Evolutionary conservation across 2,329 filamentous ascomycete species (phyloP), one percentile per base, ranked within the genome.

Genomic region (Penicillium palitans): DNA sequence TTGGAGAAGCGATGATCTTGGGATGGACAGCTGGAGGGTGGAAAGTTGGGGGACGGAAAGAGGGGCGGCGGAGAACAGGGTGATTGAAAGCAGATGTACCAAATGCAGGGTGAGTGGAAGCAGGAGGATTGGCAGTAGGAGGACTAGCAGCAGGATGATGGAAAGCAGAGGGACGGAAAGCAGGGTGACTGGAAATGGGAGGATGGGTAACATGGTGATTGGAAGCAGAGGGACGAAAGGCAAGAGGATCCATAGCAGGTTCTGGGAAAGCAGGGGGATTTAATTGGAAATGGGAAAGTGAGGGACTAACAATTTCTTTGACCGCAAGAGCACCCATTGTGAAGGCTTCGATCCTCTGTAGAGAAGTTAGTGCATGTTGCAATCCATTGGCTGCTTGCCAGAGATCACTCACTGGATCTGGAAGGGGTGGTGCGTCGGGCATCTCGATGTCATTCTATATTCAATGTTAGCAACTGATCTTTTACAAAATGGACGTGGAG

Each of bases 361-460:
- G n/a, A 33, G 27, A 49, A 4, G 45, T 48, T 33, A 40, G 33
- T 15, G 15, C 39, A 31, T 53, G 15, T 25, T 33, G 33, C 7
- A 47, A 10, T 2, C n/a, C n/a, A 13, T 12, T 10, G 25, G 44
- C 44, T 17, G n/a, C 35, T 29, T 40, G 6, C n/a, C 27, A 21
- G 24, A 42, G 13, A 27, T 57, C 31, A 39, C 54, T 52, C 24
- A 60, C 51, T 24, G 56, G 29, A 27, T 57, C 57, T 6, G 2
- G 17, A 17, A 27, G 35, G 56, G 57, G 54, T 19, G 63, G 63
- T 12, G 63, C 64, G 24, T 66, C 64, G 0, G 56, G 46, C 64
- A 66, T 66, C n/a, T 64, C 64, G 19, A 53, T 48, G 2, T 57
- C 55, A 13, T 29, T 54, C 51, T 53, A 21, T 19, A 53, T 27